Percentiles rank a stretch among this genome's conserved stretches.
These are phyloP conservation scores for Populus davidiana DNA, from an alignment of 345 rosid genomes.

Conservation along the genomic window DNA sequence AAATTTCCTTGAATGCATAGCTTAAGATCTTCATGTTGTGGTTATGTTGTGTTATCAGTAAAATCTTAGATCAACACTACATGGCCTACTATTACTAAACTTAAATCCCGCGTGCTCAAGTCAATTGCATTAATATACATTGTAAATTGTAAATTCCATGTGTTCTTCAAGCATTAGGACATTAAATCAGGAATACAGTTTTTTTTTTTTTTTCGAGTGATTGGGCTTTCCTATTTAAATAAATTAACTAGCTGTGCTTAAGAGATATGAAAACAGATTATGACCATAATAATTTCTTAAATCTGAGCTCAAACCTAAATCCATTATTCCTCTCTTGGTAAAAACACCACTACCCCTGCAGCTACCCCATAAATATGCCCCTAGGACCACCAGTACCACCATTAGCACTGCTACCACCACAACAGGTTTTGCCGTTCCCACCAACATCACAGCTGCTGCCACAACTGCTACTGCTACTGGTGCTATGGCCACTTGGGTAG, in stretches of 20 bases:
- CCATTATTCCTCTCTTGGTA: slow-evolving; percentile 50
- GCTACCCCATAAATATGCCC: slow-evolving; percentile 81
- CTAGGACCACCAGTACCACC: slow-evolving; percentile 57
- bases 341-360: slow-evolving; percentile 67
- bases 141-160: too few species aligned
- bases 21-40: too few species aligned
- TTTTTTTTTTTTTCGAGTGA: background rate
- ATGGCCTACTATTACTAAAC: too few species aligned
- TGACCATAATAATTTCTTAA: slow-evolving; percentile 13
- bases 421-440: slow-evolving; percentile 61
- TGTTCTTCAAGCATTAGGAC: too few species aligned
- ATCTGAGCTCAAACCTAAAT: slow-evolving; percentile 56
- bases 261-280: slow-evolving; percentile 14
- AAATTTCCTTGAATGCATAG: too few species aligned
- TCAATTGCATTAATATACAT: too few species aligned
- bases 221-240: background rate
- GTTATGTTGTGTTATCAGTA: too few species aligned
- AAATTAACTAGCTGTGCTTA: background rate
- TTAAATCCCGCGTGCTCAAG: too few species aligned
- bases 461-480: slow-evolving; percentile 69
- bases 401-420: slow-evolving; percentile 60
- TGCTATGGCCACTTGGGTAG: slow-evolving; percentile 76
- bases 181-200: too few species aligned
- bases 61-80: too few species aligned
- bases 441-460: slow-evolving; percentile 72